phyloP scores from a whole-genome alignment of 2,329 filamentous ascomycete species.

The Domatiomyces globalis region DNA sequence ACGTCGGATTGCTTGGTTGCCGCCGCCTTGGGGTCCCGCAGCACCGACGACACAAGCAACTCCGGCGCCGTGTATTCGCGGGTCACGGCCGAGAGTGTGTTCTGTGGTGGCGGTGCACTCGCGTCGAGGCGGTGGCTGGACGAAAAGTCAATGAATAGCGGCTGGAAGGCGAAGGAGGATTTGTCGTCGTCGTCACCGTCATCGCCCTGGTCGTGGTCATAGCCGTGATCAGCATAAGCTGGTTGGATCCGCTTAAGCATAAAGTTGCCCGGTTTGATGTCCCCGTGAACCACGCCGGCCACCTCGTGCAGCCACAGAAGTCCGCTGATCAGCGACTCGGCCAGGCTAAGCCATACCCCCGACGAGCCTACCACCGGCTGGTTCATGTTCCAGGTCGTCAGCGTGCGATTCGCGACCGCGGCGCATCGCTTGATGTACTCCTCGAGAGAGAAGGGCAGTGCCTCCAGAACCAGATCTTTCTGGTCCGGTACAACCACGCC shows the following conservation, averaged over 20 bases:
- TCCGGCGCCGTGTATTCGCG: constrained; percentile 34
- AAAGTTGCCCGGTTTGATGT: constrained; percentile 36
- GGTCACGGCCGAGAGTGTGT: constrained; percentile 28
- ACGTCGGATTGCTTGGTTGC: constrained; percentile 31
- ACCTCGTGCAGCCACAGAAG: constrained; percentile 31
- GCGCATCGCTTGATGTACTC: constrained; percentile 28
- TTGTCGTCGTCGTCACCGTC: not conserved
- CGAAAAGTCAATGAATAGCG: constrained; percentile 33
- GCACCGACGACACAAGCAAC: constrained; percentile 24
- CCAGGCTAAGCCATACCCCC: constrained; percentile 27
- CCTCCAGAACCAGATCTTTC: constrained; percentile 29
- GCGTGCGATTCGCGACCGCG: constrained; percentile 16
- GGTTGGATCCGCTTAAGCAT: constrained; percentile 21
- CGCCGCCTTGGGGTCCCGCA: constrained; percentile 22
- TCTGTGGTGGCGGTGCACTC: constrained; percentile 5
- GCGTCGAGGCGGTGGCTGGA: constrained; percentile 23
- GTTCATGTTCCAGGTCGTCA: constrained; percentile 31
- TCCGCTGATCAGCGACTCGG: constrained; percentile 27
- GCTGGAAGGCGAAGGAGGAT: constrained; percentile 24
- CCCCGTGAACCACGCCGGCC: constrained; percentile 32
- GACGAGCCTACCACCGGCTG: constrained; percentile 30
- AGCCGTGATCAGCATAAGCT: not conserved
- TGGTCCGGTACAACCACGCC: constrained; percentile 24
- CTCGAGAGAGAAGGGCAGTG: constrained; percentile 30
- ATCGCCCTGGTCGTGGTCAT: constrained; percentile 3